phyloP scores from a whole-genome alignment of 2,329 filamentous ascomycete species.

The Calycina herbarum region DNA sequence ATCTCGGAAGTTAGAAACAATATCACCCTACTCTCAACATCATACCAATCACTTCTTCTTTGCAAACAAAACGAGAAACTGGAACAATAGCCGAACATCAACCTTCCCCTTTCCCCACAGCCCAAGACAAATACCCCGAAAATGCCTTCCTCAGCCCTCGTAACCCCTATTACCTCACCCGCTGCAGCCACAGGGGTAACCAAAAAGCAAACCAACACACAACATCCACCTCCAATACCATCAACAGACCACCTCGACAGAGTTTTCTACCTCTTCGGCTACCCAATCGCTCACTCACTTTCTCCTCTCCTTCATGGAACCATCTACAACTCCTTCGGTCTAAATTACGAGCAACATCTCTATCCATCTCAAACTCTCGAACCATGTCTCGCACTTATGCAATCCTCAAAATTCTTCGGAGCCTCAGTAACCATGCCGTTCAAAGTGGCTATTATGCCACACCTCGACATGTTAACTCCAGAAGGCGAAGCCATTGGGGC shows the following conservation, averaged over 20 bases:
- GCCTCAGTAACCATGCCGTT: constrained; percentile 80
- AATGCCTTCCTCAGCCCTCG: constrained; percentile 1
- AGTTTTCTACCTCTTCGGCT: constrained; percentile 54
- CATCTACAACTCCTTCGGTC: constrained; percentile 51
- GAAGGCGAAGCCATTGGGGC: constrained; percentile 74
- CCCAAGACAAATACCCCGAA: neutral
- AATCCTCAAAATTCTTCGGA: constrained; percentile 63
- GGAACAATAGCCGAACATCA: neutral
- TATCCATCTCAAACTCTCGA: constrained; percentile 53
- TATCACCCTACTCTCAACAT: neutral
- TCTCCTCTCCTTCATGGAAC: constrained; percentile 56
- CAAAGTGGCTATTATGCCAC: constrained; percentile 73
- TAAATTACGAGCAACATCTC: constrained; percentile 53
- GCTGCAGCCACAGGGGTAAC: neutral
- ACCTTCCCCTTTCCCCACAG: neutral
- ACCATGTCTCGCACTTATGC: constrained; percentile 51
- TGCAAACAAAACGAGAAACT: too few relatives aligned
- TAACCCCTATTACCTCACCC: neutral
- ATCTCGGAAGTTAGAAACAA: neutral
- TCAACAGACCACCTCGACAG: constrained; percentile 28
- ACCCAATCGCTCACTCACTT: constrained; percentile 55
- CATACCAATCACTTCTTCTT: neutral
- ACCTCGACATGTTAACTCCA: constrained; percentile 71
- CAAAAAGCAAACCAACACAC: constrained; percentile 3
- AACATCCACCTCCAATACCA: constrained; percentile 19